Percentiles rank a stretch among this genome's conserved stretches.
Evolutionary conservation across 2,329 filamentous ascomycete species (phyloP).

Genomic region (Sporothrix pseudoabietina): DNA sequence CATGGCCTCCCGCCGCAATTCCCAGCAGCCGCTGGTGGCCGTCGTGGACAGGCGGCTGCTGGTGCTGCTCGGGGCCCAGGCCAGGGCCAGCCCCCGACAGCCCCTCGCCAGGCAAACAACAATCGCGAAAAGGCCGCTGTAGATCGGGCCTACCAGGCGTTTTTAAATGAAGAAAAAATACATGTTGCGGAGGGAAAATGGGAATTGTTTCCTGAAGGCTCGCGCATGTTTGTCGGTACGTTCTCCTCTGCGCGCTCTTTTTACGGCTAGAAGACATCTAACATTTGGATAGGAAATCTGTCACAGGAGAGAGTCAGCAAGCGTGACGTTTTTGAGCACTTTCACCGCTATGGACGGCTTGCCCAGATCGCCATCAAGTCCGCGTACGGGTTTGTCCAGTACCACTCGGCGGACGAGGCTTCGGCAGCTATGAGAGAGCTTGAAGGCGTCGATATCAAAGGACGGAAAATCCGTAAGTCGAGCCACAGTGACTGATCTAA

Average conservation of each 20-base stretch:
- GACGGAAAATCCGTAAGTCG: constrained; percentile 87
- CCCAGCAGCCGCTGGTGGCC: not conserved
- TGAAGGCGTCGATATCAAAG: constrained; percentile 78
- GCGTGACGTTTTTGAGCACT: constrained; percentile 88
- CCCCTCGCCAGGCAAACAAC: constrained; percentile 18
- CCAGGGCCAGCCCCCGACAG: constrained; percentile 11
- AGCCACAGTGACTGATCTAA: not conserved
- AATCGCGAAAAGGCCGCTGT: constrained; percentile 31
- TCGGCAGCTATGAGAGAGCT: constrained; percentile 72
- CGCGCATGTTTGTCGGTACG: constrained; percentile 79
- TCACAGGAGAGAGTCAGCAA: constrained; percentile 93
- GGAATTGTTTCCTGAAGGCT: constrained; percentile 74
- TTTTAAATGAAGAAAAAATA: constrained; percentile 70
- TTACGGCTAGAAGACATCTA: constrained; percentile 34
- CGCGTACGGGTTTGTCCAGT: constrained; percentile 96
- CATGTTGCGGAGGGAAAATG: constrained; percentile 78
- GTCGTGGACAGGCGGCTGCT: not conserved
- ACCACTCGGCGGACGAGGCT: constrained; percentile 75
- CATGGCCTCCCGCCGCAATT: constrained; percentile 22
- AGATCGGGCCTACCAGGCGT: constrained; percentile 69
- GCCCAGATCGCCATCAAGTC: constrained; percentile 97
- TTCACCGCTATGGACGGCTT: constrained; percentile 80
- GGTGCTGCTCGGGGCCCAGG: constrained; percentile 7
- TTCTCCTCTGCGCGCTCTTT: constrained; percentile 32
- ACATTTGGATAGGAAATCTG: constrained; percentile 72